Evolutionary conservation across 1,284 basidiomycete genomes (phyloP).

Genomic region (Leccinum proximum): DNA sequence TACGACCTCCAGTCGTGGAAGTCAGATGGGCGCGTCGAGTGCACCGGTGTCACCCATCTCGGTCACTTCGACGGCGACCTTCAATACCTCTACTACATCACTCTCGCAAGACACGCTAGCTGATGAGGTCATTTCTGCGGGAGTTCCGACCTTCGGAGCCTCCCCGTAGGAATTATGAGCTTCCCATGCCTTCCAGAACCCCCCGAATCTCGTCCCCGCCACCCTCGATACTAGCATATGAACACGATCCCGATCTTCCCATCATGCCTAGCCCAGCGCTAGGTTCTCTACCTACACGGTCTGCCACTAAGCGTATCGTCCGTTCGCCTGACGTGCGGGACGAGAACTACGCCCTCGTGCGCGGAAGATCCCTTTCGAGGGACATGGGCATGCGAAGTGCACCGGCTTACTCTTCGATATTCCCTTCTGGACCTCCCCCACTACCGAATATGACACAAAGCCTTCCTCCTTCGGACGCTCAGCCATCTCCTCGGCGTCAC

Average conservation of each 20-base stretch:
- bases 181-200: constrained; percentile 18
- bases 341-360: constrained; percentile 28
- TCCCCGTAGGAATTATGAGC: constrained; percentile 19
- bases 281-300: constrained; percentile 23
- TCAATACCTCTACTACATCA: constrained; percentile 20
- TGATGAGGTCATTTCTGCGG: constrained; percentile 16
- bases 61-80: constrained; percentile 26
- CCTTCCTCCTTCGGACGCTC: constrained; percentile 19
- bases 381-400: constrained; percentile 32
- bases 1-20: constrained; percentile 30
- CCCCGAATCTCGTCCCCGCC: constrained; percentile 26
- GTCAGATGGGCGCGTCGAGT: constrained; percentile 29
- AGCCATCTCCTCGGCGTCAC: constrained; percentile 28
- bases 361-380: constrained; percentile 30
- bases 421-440: constrained; percentile 32
- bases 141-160: constrained; percentile 21
- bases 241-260: constrained; percentile 30
- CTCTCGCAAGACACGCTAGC: constrained; percentile 15
- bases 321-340: constrained; percentile 27
- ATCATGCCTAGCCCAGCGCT: constrained; percentile 16
- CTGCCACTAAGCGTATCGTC: constrained; percentile 31
- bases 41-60: constrained; percentile 33
- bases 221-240: constrained; percentile 17
- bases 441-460: constrained; percentile 25
- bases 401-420: constrained; percentile 32